Base-by-base conservation (phyloP, 768 basidiomycete genomes). In the Leccinum aurantiacum region DNA sequence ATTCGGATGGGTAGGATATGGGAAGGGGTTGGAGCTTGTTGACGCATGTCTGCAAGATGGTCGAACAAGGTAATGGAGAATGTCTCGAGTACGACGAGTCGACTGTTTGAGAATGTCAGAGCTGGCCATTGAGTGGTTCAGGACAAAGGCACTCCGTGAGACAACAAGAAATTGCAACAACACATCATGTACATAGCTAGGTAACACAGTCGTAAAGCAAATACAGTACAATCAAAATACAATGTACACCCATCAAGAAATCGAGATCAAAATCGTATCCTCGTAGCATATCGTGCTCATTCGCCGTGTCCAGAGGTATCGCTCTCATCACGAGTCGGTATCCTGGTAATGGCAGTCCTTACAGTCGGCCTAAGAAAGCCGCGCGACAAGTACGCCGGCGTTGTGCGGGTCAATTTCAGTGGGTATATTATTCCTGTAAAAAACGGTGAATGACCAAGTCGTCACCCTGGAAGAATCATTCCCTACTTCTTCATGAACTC, bases 401-500 rank as follows among this genome's bases (percentile, higher is more conserved):
- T 98, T 98, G 29, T 82, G 70, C 0, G 90, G 87, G 75, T 98
- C 95, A 7, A 93, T 73, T 57, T 87, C 78, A 0, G 91, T 88
- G 9, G 80, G 77, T 33, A 98, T 79, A 58, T 83, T 80, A 69
- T 93, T 83, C 68, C 93, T 95, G 67, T 15, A 53, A 51, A 48
- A 31, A 56, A 44, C 1, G 22, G 35, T 53, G n/a, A 63, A 27
- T 53, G 17, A 25, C 41, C 31, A 56, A 19, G 35, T 25, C 10
- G n/a, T 56, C 25, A 31, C 15, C 17, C 14, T 4, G 22, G 13
- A 33, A 25, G 35, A 13, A 9, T 44, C 13, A 54, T 52, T 47
- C 65, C 82, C 46, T 67, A 92, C 91, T 89, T 93, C 64, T 81
- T 78, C 84, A 96, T 90, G 53, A 96, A 77, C 38, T 89, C 87